phyloP scores from a whole-genome alignment of 2,329 filamentous ascomycete species.

The Laburnicola sp. region DNA sequence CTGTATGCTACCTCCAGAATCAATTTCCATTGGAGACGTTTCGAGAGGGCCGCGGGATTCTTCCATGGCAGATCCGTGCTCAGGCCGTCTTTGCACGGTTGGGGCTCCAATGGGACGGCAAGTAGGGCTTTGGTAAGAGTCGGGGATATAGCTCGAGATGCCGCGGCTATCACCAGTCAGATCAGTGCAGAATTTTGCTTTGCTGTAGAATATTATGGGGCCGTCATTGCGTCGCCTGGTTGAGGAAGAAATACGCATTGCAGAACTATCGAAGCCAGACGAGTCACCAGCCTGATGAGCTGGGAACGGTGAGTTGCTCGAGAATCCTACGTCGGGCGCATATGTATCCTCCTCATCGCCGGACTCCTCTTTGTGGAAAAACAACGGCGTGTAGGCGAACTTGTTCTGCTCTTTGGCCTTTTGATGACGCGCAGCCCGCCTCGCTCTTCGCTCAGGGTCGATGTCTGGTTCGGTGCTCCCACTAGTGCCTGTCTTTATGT shows the following conservation, averaged over 20 bases:
- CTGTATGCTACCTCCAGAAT: slow-evolving; percentile 38
- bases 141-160: slow-evolving; percentile 20
- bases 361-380: slow-evolving; percentile 51
- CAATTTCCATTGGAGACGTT: slow-evolving; percentile 22
- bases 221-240: slow-evolving; percentile 66
- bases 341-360: slow-evolving; percentile 47
- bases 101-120: slow-evolving; percentile 38
- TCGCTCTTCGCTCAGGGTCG: slow-evolving; percentile 22
- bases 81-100: background rate
- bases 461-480: slow-evolving; percentile 24
- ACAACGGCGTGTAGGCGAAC: slow-evolving; percentile 52
- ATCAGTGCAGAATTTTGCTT: slow-evolving; percentile 79
- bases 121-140: slow-evolving; percentile 37
- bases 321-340: slow-evolving; percentile 32
- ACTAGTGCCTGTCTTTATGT: slow-evolving; percentile 26
- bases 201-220: slow-evolving; percentile 81
- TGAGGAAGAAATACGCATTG: slow-evolving; percentile 49
- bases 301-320: slow-evolving; percentile 33
- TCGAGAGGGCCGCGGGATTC: slow-evolving; percentile 35
- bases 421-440: slow-evolving; percentile 20
- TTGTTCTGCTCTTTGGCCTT: slow-evolving; percentile 38
- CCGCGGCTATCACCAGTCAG: slow-evolving; percentile 64
- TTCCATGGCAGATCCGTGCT: slow-evolving; percentile 27
- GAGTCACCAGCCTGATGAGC: slow-evolving; percentile 41
- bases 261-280: slow-evolving; percentile 51